Base-by-base conservation (phyloP, 1,284 basidiomycete species). In the Rhodotorula sp. region DNA sequence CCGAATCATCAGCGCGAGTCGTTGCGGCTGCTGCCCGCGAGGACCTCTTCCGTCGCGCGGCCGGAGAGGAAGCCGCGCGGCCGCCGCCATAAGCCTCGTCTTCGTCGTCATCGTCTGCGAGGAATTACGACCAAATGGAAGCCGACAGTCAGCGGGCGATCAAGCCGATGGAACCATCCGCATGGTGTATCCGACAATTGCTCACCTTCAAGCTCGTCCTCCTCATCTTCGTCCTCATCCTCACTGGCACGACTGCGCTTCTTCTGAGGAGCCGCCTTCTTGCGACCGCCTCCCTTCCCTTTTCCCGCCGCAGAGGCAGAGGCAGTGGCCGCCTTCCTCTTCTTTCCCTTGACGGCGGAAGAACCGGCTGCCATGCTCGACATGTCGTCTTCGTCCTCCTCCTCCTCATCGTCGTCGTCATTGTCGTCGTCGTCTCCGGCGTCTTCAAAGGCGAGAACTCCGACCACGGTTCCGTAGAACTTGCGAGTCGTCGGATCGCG, bases 371-470 rank as follows among this genome's bases (percentile, higher is more conserved):
- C 50, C 21, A 26, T 15, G 60, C n/a, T 23, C 60, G 60, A 4
- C 57, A 60, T 50, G 56, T 64, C 70, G 49, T 72, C 63, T 50
- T 55, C 45, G 26, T 61, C 38, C 66, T 67, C 26, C 61, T 57
- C 31, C 48, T 67, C 31, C 55, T 14, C 47, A 23, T 61, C 60
- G 4, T 57, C 68, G 14, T 23, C 69, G 31, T 68, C 66, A 34
- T 80, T 61, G 65, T 73, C 74, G 43, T 72, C 77, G 15, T 81
- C 82, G 2, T 81, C 80, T 15, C 68, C 69, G 2, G 80, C 80
- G 2, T 82, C 81, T 6, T 80, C 80, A 21, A 83, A 80, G 8
- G 77, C 80, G 12, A 82, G 81, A n/a, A 80, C 80, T 48, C 80
- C 81, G 21, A 70, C 65, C 21, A 72, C 62, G 23, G 64, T 65